Conservation (phyloP, 306 rosid genomes). For the Glycine latifolia region DNA sequence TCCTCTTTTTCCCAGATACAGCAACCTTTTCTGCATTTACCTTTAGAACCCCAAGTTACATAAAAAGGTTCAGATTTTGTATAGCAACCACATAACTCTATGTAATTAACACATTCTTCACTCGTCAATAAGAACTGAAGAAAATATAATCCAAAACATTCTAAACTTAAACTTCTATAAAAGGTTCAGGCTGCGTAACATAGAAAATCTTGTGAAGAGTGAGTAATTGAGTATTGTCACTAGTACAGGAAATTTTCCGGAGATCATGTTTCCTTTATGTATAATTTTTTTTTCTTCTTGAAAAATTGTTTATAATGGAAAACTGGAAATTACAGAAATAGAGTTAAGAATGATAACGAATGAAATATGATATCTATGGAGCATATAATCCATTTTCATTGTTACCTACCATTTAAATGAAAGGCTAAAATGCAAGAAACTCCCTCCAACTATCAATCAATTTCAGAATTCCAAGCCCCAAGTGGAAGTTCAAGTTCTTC, state of each 20-base stretch:
- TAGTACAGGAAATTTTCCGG: slow-evolving; percentile 3
- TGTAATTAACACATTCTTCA: background rate
- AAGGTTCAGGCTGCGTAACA: slow-evolving; percentile 15
- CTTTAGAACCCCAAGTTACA: slow-evolving; percentile 55
- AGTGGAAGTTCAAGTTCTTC: background rate
- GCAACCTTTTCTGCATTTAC: slow-evolving; percentile 97
- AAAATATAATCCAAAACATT: slow-evolving; percentile 4
- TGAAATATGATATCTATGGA: background rate
- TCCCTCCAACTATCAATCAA: background rate
- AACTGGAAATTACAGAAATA: slow-evolving; percentile 26
- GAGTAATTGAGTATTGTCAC: background rate
- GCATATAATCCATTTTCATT: slow-evolving; percentile 25
- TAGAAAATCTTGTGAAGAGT: slow-evolving; percentile 36
- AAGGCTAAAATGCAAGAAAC: slow-evolving; percentile 28
- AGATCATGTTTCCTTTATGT: background rate
- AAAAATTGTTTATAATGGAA: slow-evolving; percentile 25
- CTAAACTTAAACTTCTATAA: background rate
- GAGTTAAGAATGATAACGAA: background rate
- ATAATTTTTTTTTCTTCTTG: background rate
- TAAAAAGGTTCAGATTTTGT: slow-evolving; percentile 32
- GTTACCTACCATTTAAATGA: slow-evolving; percentile 11
- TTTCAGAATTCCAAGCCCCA: background rate
- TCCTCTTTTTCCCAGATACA: slow-evolving; percentile 91
- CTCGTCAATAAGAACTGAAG: slow-evolving; percentile 18
- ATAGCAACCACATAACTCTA: background rate